Evolutionary conservation across 805 yeast species (phyloP).

Genomic region (Pichia manshurica): DNA sequence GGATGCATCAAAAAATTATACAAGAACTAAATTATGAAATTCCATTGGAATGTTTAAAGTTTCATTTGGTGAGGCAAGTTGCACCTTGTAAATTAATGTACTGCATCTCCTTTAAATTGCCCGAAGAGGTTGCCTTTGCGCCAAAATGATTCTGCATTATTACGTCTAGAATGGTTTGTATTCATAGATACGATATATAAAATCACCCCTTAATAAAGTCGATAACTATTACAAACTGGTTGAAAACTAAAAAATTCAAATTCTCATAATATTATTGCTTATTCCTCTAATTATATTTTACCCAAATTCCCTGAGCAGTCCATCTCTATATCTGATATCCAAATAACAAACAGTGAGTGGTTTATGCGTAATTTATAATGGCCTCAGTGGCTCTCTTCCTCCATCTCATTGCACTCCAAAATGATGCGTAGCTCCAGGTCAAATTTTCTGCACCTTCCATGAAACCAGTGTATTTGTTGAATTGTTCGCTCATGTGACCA

Average conservation of each 20-base stretch:
- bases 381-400: slow-evolving; percentile 38
- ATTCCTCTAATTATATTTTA: neutral
- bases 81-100: slow-evolving; percentile 98
- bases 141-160: neutral
- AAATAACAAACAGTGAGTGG: too few species aligned
- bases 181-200: too few species aligned
- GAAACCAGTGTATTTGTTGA: slow-evolving; percentile 71
- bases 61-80: slow-evolving; percentile 87
- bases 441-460: slow-evolving; percentile 83
- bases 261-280: neutral
- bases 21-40: slow-evolving; percentile 43
- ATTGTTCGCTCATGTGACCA: slow-evolving; percentile 85
- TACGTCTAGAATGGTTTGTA: too few species aligned
- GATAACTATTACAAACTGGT: neutral
- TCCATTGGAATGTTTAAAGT: slow-evolving; percentile 43
- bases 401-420: slow-evolving; percentile 65
- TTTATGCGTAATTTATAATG: neutral
- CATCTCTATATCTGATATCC: too few species aligned
- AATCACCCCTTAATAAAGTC: too few species aligned
- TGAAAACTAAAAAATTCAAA: neutral
- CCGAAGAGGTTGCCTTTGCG: slow-evolving; percentile 57
- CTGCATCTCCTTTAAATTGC: slow-evolving; percentile 74
- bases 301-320: neutral
- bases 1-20: slow-evolving; percentile 54
- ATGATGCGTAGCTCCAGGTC: slow-evolving; percentile 87